Evolutionary conservation across 805 yeast species (phyloP), one percentile per base, ranked within the genome.

Genomic region (Wickerhamomyces bovis): DNA sequence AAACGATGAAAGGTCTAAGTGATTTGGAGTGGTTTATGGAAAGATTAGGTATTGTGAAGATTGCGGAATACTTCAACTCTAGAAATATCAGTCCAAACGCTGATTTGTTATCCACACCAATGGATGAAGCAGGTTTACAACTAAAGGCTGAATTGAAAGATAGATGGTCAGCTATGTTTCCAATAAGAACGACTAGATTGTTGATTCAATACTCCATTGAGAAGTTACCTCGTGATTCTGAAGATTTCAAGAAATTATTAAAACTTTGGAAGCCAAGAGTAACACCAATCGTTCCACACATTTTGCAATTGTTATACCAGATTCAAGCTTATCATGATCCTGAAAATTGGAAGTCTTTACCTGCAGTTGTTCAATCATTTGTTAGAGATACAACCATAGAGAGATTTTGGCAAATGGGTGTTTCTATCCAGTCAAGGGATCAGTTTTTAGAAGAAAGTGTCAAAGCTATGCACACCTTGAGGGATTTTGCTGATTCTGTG

Each of bases 21-120:
- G 95, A 92, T 60, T 72, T 95, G 40, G 96, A 89, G 50, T 94
- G 98, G 98, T 94, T 94, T 57, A 92, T 94, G 98, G 98, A 90
- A 66, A 77, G 97, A 57, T 76, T 95, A 44, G 99, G 99, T 3
- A 88, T 94, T 46, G 98, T 89, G 3, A 81, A 82, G 61, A 95
- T 94, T 59, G 96, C 97, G 0, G 85, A 85, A 49, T 94, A 94
- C 61, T 94, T 95, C 66, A 82, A 83, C 51, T 76, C 78, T 8
- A 73, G 98, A 54, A 86, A 87, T 6, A 90, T 95, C 28, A 77
- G 85, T 1, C 88, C 90, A 5, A 67, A 73, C 23, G 85, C 95
- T 3, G 80, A 89, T 63, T 66, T 95, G 44, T 64, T 92, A 43
- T 77, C 80, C 43, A 85, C 95, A 0, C 75, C 79, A 44, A 92